Evolutionary conservation across 2,329 filamentous ascomycete genomes (phyloP), one percentile per base, ranked within the genome.

Genomic region (Aspergillus hortae): DNA sequence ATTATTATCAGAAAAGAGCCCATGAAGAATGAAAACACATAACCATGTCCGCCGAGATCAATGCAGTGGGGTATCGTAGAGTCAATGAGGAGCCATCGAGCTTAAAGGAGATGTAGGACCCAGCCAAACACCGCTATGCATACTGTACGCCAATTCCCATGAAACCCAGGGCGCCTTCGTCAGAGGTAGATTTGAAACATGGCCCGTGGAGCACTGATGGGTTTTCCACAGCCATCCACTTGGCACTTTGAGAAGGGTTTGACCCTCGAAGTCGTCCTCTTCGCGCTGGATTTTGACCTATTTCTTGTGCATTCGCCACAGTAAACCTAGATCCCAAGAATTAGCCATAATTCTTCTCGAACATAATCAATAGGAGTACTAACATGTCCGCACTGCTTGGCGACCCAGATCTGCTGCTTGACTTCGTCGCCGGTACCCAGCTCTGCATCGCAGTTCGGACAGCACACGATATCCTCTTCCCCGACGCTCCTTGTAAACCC

Each of bases 301-400:
- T 76, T 68, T 23, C 61, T 69, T 14, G 73, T 68, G 57, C 76
- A 78, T 57, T 73, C 72, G 40, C 76, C 76, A 58, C 76, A 78
- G 53, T 78, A 78, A 11, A 77, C 76, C 76, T 78, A 44, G 25
- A 42, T 10, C 14, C 25, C 41, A 15, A 6, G 47, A 43, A 36
- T 61, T 32, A 60, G 52, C 36, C 14, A 41, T 36, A 30, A 19
- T 12, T 27, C 4, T 41, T n/a, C n/a, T 23, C 42, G 6, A 17
- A 41, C 9, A 1, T 4, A 4, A 10, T 30, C 21, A 14, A 38
- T 7, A 21, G 11, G 23, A 23, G 38, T 41, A 77, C 82, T 70
- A 80, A 97, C 94, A 75, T 99, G 94, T 58, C 94, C 94, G 68
- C 94, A 99, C 47, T 81, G 81, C 71, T 92, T 96, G 33, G 94